Conservation (phyloP, 2,329 filamentous ascomycete genomes). For the Diaporthe sp. region DNA sequence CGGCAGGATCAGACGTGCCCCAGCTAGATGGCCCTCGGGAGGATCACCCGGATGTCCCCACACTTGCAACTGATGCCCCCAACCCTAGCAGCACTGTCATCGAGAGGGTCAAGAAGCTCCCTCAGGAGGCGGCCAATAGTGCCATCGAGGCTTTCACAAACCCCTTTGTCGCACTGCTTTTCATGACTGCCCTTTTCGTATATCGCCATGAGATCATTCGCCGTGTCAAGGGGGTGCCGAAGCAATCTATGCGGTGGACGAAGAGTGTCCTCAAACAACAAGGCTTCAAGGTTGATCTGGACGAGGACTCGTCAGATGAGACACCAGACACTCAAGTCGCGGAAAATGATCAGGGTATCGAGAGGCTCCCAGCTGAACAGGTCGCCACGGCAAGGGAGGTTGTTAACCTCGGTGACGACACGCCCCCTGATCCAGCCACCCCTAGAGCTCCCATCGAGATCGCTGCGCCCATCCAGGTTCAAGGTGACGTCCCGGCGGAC, state of each 20-base stretch:
- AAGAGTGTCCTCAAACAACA: slow-evolving; percentile 29
- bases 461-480: background rate
- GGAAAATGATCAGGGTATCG: background rate
- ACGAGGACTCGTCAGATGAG: slow-evolving; percentile 28
- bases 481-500: background rate
- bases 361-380: background rate
- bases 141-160: slow-evolving; percentile 67
- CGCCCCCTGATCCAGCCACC: background rate
- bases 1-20: background rate
- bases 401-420: background rate
- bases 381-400: background rate
- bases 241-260: slow-evolving; percentile 39
- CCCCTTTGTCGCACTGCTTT: slow-evolving; percentile 59
- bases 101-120: slow-evolving; percentile 61
- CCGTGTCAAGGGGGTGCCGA: slow-evolving; percentile 48
- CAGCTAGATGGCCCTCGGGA: slow-evolving; percentile 36
- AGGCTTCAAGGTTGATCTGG: slow-evolving; percentile 26
- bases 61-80: slow-evolving; percentile 35
- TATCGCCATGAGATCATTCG: slow-evolving; percentile 58
- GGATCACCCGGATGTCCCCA: slow-evolving; percentile 47
- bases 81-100: slow-evolving; percentile 51
- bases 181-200: slow-evolving; percentile 54
- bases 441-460: background rate
- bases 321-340: slow-evolving; percentile 5
- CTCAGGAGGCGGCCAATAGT: slow-evolving; percentile 59